Conservation (phyloP, 1,284 basidiomycete species). For the Pyrrhoderma noxium region DNA sequence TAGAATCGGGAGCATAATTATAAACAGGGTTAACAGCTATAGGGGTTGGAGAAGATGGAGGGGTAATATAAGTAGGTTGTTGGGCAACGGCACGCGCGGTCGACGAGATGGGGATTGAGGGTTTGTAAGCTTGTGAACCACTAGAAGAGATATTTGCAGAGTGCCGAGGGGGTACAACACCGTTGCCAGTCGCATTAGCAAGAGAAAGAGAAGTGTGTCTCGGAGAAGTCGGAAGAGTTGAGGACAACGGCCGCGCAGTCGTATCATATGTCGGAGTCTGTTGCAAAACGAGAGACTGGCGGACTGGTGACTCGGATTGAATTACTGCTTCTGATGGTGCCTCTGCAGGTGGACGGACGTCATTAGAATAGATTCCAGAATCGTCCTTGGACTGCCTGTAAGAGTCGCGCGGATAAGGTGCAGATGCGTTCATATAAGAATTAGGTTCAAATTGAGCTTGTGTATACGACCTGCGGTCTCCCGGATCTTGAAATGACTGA, state of each 20-base stretch:
- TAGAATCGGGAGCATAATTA: constrained; percentile 30
- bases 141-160: constrained; percentile 4
- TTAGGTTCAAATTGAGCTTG: too few species aligned
- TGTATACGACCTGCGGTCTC: not conserved
- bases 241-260: not conserved
- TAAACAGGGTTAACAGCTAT: constrained; percentile 54
- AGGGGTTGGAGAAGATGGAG: constrained; percentile 36
- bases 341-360: too few species aligned
- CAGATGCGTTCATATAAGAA: not conserved
- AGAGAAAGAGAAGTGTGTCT: constrained; percentile 10
- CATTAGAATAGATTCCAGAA: constrained; percentile 4
- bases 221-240: not conserved
- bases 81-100: constrained; percentile 62
- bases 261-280: not conserved
- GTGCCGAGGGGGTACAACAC: constrained; percentile 5
- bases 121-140: constrained; percentile 12
- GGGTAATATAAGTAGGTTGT: constrained; percentile 68
- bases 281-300: constrained; percentile 2
- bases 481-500: not conserved
- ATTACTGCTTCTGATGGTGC: too few species aligned
- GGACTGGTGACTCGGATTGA: constrained; percentile 1
- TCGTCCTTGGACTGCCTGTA: constrained; percentile 12
- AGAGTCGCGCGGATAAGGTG: constrained; percentile 9
- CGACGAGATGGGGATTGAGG: constrained; percentile 32
- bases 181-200: constrained; percentile 2